Evolutionary conservation across 2,329 filamentous ascomycete species (phyloP).

Genomic region (Coleophoma eucalyptorum): DNA sequence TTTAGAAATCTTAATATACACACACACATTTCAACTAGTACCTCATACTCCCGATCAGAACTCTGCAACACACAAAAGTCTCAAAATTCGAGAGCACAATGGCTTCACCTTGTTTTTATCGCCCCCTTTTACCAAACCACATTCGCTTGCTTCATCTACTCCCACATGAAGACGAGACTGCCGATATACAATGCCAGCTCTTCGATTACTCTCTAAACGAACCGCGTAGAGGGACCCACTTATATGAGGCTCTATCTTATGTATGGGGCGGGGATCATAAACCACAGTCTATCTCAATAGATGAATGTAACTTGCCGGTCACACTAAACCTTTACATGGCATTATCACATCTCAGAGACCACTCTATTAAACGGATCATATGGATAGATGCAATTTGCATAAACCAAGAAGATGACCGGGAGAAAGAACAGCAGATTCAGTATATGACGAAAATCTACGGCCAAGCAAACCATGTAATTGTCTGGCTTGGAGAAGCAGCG

Average conservation of each 20-base stretch:
- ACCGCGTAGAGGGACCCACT: conserved; percentile 3
- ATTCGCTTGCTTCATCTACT: conserved; percentile 14
- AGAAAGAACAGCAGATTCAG: conserved; percentile 4
- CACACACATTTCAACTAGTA: too few species aligned
- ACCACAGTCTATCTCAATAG: not conserved
- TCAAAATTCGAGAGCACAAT: too few species aligned
- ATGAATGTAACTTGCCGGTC: not conserved
- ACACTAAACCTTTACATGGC: conserved; percentile 2
- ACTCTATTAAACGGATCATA: conserved; percentile 8
- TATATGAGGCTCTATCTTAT: conserved; percentile 12
- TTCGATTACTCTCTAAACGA: conserved; percentile 12
- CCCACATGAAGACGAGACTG: conserved; percentile 7
- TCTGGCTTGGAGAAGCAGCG: conserved; percentile 7
- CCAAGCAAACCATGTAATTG: conserved; percentile 2
- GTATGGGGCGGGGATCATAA: conserved; percentile 7
- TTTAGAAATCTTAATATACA: too few species aligned
- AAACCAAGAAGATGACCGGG: conserved; percentile 2
- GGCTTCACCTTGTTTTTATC: too few species aligned
- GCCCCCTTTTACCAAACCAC: too few species aligned
- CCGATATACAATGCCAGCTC: conserved; percentile 10
- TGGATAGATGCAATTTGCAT: conserved; percentile 1
- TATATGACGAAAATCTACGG: conserved; percentile 8
- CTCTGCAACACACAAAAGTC: too few species aligned
- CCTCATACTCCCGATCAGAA: too few species aligned
- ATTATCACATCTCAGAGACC: conserved; percentile 4